A percentile compares a stretch with the other conserved stretches of the same genome.
Evolutionary conservation across 2,329 filamentous ascomycete species (phyloP).

Genomic region (Westerdykella sp.): DNA sequence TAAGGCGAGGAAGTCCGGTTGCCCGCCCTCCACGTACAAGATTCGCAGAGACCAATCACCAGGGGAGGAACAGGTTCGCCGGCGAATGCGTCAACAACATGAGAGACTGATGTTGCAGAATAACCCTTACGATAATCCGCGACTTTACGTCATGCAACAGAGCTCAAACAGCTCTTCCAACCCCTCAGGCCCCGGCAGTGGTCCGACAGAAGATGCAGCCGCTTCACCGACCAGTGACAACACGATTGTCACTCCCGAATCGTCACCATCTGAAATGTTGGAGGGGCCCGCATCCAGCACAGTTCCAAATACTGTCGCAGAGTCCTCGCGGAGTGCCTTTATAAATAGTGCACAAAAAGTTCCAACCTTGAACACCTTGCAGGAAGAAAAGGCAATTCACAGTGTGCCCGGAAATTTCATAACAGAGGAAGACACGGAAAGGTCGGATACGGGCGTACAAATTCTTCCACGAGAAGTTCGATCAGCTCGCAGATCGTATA

Average conservation of each 20-base stretch:
- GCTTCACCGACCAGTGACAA: conserved; percentile 15
- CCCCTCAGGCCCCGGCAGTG: conserved; percentile 7
- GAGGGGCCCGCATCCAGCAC: conserved; percentile 2
- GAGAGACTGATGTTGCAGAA: conserved; percentile 28
- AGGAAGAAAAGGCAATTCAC: conserved; percentile 4
- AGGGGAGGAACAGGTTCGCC: conserved; percentile 27
- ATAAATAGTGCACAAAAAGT: conserved; percentile 41
- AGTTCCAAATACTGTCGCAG: conserved; percentile 15
- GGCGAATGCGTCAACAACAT: conserved; percentile 35
- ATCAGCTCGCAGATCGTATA: conserved; percentile 19
- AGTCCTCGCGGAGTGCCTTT: conserved; percentile 36
- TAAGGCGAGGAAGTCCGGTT: conserved; percentile 34
- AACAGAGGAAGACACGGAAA: conserved; percentile 14
- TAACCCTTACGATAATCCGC: conserved; percentile 11
- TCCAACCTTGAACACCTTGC: conserved; percentile 25
- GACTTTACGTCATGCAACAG: conserved; percentile 11
- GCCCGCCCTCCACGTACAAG: conserved; percentile 24
- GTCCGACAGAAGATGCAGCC: conserved; percentile 14
- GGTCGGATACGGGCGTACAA: no score
- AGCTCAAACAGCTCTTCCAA: conserved; percentile 10
- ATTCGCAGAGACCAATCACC: conserved; percentile 13
- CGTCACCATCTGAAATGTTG: conserved; percentile 6
- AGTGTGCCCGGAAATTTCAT: conserved; percentile 6
- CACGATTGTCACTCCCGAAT: conserved; percentile 12
- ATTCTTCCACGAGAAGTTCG: no score